Evolutionary conservation across 108 stramenopile species (phyloP).

Genomic region (Chaetoceros tenuissimus): DNA sequence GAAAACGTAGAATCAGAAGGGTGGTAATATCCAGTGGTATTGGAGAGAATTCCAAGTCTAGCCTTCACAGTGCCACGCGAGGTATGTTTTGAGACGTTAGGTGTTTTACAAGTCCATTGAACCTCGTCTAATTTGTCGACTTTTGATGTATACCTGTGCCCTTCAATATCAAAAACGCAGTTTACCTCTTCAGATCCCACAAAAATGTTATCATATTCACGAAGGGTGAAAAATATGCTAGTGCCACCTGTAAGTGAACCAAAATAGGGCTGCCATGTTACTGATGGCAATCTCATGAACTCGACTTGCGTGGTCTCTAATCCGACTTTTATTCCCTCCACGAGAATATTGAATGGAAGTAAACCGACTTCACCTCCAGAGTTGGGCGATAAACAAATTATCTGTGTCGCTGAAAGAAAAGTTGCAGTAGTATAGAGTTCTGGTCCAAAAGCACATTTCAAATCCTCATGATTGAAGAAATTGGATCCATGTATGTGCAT

Average conservation of each 20-base stretch:
- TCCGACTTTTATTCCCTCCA: neutral
- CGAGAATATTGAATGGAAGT: neutral
- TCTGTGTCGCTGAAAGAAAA: neutral
- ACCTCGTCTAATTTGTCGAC: neutral
- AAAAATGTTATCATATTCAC: too few species aligned
- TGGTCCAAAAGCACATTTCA: constrained; percentile 13
- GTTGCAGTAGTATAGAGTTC: neutral
- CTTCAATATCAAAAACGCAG: too few species aligned
- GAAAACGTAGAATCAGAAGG: neutral
- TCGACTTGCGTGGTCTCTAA: neutral
- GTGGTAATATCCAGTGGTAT: neutral
- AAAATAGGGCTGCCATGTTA: neutral
- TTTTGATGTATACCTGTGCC: neutral
- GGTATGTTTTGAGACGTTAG: neutral
- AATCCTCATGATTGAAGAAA: constrained; percentile 4
- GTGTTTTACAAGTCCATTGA: neutral
- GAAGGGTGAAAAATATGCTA: neutral
- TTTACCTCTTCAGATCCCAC: too few species aligned
- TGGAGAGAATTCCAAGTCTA: neutral
- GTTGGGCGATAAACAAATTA: neutral
- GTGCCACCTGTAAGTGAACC: neutral
- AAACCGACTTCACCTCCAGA: neutral
- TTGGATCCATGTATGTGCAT: constrained; percentile 12
- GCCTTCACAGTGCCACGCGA: neutral
- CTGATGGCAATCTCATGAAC: neutral